Conservation (phyloP, 768 basidiomycete genomes). For the Phylloporus rhodoxanthus region DNA sequence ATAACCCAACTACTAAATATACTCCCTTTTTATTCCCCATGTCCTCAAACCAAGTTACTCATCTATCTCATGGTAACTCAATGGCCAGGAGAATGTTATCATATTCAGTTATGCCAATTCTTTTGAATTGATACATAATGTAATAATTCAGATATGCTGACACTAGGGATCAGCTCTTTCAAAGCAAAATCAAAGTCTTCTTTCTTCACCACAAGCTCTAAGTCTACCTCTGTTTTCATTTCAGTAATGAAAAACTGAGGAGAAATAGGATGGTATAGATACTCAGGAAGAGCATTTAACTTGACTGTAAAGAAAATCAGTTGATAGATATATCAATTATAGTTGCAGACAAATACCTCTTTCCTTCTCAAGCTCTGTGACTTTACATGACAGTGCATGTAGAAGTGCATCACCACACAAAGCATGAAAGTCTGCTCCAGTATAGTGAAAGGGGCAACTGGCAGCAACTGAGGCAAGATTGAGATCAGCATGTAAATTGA, state of each 20-base stretch:
- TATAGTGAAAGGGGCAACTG: constrained; percentile 86
- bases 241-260: constrained; percentile 88
- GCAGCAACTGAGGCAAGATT: constrained; percentile 60
- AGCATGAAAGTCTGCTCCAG: constrained; percentile 97
- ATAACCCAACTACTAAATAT: no score
- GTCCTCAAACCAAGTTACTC: no score
- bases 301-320: constrained; percentile 2
- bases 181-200: constrained; percentile 77
- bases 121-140: constrained; percentile 63
- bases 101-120: constrained; percentile 13
- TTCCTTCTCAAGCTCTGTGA: constrained; percentile 66
- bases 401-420: constrained; percentile 95
- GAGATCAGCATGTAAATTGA: constrained; percentile 67
- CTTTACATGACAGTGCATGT: constrained; percentile 88
- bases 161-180: constrained; percentile 65
- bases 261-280: constrained; percentile 59
- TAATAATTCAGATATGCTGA: constrained; percentile 79
- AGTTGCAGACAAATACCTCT: constrained; percentile 47
- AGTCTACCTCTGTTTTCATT: constrained; percentile 63
- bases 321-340: neutral
- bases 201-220: constrained; percentile 65
- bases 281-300: constrained; percentile 44
- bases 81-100: no score
- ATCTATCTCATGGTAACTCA: no score
- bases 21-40: no score